Base-by-base conservation (phyloP, 2,329 filamentous ascomycete genomes). In the Colletotrichum gigasporum region DNA sequence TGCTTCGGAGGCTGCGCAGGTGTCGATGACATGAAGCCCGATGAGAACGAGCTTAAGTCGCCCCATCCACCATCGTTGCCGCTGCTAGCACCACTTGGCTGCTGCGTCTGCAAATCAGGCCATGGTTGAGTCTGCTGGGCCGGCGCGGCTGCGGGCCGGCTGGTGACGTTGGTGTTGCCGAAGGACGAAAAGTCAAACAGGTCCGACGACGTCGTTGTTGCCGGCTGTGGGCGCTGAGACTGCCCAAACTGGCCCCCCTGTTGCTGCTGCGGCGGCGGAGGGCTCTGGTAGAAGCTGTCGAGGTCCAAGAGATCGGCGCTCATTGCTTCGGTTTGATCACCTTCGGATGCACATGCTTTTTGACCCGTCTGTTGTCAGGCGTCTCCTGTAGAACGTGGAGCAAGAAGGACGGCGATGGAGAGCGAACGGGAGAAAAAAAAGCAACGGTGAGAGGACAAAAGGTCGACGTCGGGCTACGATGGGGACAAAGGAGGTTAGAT, bases 281-380 rank as follows among this genome's bases (percentile, higher is more conserved):
- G 67, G 65, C 71, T 74, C 58, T 73, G 75, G 54, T 83, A 80
- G 68, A 81, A 78, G 69, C 78, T 80, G 71, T 85, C 86, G 69
- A 90, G 89, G 68, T 87, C 87, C 71, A 90, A 87, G 61, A 90
- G 83, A 75, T 90, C 87, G 66, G 87, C 86, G 69, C 88, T 90
- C 87, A 90, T 90, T 65, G 34, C 62, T 48, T 54, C 57, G 35
- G 73, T 63, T 52, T 55, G 12, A 34, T 62, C 55, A 65, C 32
- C 65, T 60, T 20, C 42, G 35, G 28, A 53, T 51, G 32, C 37
- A 50, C 54, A 64, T 65, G 48, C 60, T 65, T 60, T 20, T 45
- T 32, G 34, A 14, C 24, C 8, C 14, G 8, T 26, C 24, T 48
- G 18, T 18, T 34, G 26, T 18, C 34, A 28, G 26, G 42, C 10